These are phyloP conservation scores for Phytophthora podocarpi DNA, from an alignment of 352 stramenopile genomes.

Conservation along the genomic window DNA sequence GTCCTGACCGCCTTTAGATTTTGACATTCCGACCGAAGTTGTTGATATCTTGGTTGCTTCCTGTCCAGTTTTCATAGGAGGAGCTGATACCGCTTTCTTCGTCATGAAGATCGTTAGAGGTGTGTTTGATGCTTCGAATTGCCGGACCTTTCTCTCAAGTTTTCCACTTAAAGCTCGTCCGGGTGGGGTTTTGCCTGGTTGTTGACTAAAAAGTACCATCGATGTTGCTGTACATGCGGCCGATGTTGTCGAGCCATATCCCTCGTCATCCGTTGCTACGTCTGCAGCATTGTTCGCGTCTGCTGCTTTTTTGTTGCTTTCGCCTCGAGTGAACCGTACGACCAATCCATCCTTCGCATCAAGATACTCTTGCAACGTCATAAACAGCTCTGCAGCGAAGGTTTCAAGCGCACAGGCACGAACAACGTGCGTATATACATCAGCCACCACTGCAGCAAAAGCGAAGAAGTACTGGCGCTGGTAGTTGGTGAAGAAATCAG, in stretches of 20 bases:
- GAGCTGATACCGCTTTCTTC: constrained; percentile 14
- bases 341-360: constrained; percentile 53
- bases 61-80: background rate
- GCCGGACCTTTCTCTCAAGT: constrained; percentile 37
- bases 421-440: constrained; percentile 62
- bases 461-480: constrained; percentile 68
- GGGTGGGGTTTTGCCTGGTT: constrained; percentile 32
- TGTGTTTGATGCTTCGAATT: constrained; percentile 36
- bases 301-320: background rate
- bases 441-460: constrained; percentile 48
- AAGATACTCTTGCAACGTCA: constrained; percentile 50
- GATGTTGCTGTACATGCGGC: background rate
- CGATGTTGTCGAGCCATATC: background rate
- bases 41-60: background rate
- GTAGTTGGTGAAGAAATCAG: constrained; percentile 44
- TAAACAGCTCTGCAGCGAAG: constrained; percentile 46
- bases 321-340: constrained; percentile 19
- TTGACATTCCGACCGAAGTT: background rate
- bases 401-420: constrained; percentile 61
- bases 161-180: constrained; percentile 23
- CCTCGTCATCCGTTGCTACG: background rate
- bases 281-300: background rate
- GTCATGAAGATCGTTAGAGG: constrained; percentile 39
- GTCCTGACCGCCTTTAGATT: background rate
- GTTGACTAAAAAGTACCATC: constrained; percentile 35